phyloP scores from a whole-genome alignment of 2,329 filamentous ascomycete genomes.

The Phialophora verrucosa region DNA sequence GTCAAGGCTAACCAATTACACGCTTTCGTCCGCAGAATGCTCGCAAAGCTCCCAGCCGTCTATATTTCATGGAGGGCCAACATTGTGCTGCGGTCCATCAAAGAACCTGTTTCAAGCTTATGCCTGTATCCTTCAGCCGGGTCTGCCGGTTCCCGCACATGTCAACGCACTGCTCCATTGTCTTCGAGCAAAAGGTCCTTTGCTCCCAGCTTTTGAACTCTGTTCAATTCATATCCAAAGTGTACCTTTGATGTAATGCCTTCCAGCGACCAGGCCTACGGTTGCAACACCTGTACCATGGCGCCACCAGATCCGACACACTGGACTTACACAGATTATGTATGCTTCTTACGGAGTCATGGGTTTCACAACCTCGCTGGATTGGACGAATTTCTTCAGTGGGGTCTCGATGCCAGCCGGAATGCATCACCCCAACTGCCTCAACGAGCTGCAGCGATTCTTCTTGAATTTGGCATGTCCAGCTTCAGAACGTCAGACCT shows the following conservation, averaged over 20 bases:
- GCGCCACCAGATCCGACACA: conserved; percentile 35
- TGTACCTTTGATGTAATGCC: conserved; percentile 25
- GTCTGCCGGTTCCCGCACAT: conserved; percentile 1
- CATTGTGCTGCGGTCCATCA: conserved; percentile 1
- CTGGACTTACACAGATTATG: conserved; percentile 38
- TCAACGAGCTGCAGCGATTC: conserved; percentile 31
- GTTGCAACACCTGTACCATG: conserved; percentile 36
- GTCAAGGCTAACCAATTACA: conserved; percentile 20
- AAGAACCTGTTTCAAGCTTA: conserved; percentile 15
- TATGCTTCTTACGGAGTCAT: conserved; percentile 36
- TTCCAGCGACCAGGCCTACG: conserved; percentile 15
- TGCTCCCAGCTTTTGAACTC: conserved; percentile 2
- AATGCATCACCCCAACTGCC: conserved; percentile 27
- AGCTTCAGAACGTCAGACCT: conserved; percentile 36
- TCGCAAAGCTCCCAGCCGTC: conserved; percentile 28
- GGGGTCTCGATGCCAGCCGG: conserved; percentile 31
- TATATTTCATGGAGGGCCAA: conserved; percentile 22
- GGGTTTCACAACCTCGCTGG: conserved; percentile 37
- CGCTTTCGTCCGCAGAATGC: background rate
- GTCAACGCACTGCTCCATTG: background rate
- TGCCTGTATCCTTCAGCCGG: conserved; percentile 8
- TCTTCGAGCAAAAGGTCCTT: conserved; percentile 5
- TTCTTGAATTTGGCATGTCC: conserved; percentile 33
- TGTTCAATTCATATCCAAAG: background rate
- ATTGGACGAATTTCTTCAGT: conserved; percentile 35